phyloP scores from a whole-genome alignment of 1,139 yeast species.

The Blastobotrys persicus region DNA sequence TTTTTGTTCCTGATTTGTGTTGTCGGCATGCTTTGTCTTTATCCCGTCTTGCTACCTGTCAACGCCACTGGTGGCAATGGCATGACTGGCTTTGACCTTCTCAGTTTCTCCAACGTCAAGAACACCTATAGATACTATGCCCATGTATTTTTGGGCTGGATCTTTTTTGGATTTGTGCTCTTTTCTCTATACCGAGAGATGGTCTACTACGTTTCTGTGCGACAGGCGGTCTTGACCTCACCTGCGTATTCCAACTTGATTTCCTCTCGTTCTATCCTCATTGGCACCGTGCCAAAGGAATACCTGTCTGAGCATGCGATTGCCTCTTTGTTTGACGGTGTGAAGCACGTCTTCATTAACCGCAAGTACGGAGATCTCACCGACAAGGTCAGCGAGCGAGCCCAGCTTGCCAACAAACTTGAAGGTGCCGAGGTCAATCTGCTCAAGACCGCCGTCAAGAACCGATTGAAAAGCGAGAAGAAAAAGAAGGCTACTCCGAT shows the following conservation, averaged over 20 bases:
- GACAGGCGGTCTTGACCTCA: conserved; percentile 77
- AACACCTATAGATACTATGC: conserved; percentile 73
- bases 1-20: conserved; percentile 58
- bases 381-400: conserved; percentile 59
- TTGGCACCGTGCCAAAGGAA: conserved; percentile 75
- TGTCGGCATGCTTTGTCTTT: conserved; percentile 60
- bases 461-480: conserved; percentile 61
- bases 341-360: conserved; percentile 68
- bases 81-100: conserved; percentile 57
- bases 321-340: conserved; percentile 65
- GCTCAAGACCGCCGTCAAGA: conserved; percentile 59
- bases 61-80: conserved; percentile 77
- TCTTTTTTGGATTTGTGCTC: conserved; percentile 65
- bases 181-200: conserved; percentile 80
- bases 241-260: conserved; percentile 73
- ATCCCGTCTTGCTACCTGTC: conserved; percentile 83
- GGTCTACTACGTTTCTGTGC: conserved; percentile 70
- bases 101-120: conserved; percentile 74
- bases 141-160: conserved; percentile 79
- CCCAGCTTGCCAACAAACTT: conserved; percentile 55
- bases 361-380: conserved; percentile 63
- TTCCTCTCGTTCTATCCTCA: conserved; percentile 74
- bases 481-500: conserved; percentile 43
- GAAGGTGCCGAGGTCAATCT: conserved; percentile 69
- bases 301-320: conserved; percentile 59